These are phyloP conservation scores for Leptographium procerum DNA, from an alignment of 2,329 filamentous ascomycete genomes.

Conservation along the genomic window DNA sequence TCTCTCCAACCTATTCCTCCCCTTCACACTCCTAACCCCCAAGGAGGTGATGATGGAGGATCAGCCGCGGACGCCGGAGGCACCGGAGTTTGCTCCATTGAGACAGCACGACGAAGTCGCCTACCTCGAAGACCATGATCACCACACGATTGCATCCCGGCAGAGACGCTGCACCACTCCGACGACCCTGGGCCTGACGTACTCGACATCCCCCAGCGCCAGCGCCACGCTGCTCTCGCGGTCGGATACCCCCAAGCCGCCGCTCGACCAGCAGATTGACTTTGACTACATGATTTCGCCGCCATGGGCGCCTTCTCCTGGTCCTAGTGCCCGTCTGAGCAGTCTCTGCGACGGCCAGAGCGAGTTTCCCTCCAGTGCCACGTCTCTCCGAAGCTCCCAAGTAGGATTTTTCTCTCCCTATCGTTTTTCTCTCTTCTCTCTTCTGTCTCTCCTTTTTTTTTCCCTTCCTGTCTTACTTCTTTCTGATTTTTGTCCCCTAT, in stretches of 20 bases:
- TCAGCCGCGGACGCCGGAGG: neutral
- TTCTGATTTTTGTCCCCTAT: neutral
- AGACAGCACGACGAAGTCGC: neutral
- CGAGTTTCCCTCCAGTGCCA: constrained; percentile 8
- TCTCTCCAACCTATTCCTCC: too few relatives aligned
- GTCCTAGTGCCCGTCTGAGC: constrained; percentile 8
- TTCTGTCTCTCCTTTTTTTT: neutral
- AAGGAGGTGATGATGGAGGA: constrained; percentile 4
- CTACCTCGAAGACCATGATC: neutral
- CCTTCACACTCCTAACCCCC: neutral
- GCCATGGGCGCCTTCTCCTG: constrained; percentile 9
- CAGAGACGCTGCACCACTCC: constrained; percentile 8
- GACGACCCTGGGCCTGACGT: constrained; percentile 8
- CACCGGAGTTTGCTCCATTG: neutral
- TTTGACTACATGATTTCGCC: constrained; percentile 7
- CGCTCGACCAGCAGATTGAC: constrained; percentile 7
- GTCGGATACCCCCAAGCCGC: constrained; percentile 5
- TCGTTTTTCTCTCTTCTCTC: neutral
- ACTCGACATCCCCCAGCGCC: constrained; percentile 1
- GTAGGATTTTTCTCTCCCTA: neutral
- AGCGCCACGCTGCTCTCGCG: neutral
- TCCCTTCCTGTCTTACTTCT: neutral
- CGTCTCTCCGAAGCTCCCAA: constrained; percentile 10
- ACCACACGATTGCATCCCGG: neutral
- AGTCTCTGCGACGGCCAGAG: constrained; percentile 10